A percentile compares a stretch with the other conserved stretches of the same genome.
Conservation (phyloP, 192 early-diverging fungal genomes). For the Physocladia obscura region DNA sequence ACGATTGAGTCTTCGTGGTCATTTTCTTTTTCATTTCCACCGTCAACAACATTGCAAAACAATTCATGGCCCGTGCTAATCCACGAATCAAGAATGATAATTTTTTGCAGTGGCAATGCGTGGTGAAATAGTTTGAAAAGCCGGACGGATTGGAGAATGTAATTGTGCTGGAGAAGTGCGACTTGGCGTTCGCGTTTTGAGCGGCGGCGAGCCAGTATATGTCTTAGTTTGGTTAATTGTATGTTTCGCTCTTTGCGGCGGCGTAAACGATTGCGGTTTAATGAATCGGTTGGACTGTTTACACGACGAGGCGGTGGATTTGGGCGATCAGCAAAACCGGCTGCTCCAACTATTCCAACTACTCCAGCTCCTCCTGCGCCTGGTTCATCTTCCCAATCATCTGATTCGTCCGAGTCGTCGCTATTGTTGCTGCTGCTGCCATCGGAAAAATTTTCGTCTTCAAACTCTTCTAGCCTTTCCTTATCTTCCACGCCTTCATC, state of each 20-base stretch:
- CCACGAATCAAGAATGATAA: conserved; percentile 15
- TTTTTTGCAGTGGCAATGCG: neutral
- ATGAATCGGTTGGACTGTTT: no score
- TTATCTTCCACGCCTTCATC: neutral
- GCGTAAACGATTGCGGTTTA: neutral
- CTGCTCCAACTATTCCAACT: neutral
- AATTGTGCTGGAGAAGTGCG: conserved; percentile 14
- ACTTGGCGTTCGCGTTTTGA: neutral
- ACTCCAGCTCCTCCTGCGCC: neutral
- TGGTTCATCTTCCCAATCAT: neutral
- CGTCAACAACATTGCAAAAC: conserved; percentile 12
- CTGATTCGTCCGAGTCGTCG: neutral
- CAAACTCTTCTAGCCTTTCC: neutral
- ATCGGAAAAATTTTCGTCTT: neutral
- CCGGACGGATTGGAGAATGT: neutral
- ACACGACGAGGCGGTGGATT: neutral
- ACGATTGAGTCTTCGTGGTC: neutral
- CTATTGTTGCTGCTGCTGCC: neutral
- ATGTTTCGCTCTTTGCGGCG: neutral
- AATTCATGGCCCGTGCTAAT: conserved; percentile 12
- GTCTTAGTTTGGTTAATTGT: neutral
- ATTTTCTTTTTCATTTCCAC: neutral
- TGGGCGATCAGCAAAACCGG: neutral
- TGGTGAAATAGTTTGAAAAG: conserved; percentile 9
- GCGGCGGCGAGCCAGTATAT: neutral